A percentile compares a stretch with the other conserved stretches of the same genome.
Evolutionary conservation across 2,329 filamentous ascomycete genomes (phyloP).

Genomic region (Thielaviopsis euricoi): DNA sequence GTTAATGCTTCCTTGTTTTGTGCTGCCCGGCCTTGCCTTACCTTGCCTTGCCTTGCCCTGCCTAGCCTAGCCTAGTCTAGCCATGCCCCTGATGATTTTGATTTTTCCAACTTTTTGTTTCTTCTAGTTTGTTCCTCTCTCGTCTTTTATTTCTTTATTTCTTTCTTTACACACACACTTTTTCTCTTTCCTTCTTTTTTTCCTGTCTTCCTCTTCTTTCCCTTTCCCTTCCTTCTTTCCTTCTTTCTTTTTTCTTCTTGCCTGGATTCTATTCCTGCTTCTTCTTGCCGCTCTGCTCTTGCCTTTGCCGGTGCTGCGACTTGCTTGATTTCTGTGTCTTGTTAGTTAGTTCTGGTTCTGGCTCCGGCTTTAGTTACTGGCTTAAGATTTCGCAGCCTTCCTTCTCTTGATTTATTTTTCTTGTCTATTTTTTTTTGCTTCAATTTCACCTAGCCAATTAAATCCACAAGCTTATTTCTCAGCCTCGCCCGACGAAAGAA

Average conservation of each 20-base stretch:
- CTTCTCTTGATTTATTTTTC: background rate
- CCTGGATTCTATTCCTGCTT: background rate
- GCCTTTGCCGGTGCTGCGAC: too few species aligned
- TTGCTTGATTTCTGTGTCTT: background rate
- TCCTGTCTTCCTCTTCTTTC: background rate
- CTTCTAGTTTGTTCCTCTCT: slow-evolving; percentile 4
- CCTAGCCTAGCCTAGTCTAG: background rate
- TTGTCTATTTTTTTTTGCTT: background rate
- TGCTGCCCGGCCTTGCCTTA: background rate
- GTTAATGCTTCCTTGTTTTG: background rate
- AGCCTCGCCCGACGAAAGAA: background rate
- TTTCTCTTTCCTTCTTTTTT: background rate
- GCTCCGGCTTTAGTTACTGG: background rate
- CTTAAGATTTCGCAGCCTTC: background rate
- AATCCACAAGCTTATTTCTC: background rate
- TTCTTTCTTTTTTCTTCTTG: background rate
- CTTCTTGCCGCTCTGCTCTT: background rate
- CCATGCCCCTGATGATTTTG: slow-evolving; percentile 1
- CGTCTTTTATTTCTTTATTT: slow-evolving; percentile 1
- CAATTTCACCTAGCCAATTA: background rate
- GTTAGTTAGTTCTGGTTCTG: background rate
- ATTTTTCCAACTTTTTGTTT: background rate
- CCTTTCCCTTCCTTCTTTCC: background rate
- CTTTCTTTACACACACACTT: background rate
- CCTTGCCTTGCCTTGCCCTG: background rate